phyloP scores from a whole-genome alignment of 1,284 basidiomycete species.

The Pseudozyma thailandica region DNA sequence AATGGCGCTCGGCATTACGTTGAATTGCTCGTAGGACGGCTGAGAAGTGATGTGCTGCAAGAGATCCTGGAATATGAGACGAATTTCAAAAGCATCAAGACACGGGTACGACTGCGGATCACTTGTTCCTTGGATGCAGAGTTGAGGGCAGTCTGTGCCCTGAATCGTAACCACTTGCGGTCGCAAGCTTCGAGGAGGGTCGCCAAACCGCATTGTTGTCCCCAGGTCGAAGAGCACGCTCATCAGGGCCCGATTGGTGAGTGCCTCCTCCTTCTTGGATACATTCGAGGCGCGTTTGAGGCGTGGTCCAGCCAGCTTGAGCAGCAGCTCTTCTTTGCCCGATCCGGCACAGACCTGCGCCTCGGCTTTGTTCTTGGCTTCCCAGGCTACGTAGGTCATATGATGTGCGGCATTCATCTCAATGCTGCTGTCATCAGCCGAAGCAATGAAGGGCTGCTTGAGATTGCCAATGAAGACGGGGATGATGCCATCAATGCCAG shows the following conservation, averaged over 20 bases:
- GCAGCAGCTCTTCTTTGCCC: neutral
- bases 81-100: slow-evolving; percentile 2
- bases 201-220: neutral
- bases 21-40: no score
- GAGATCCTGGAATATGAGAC: neutral
- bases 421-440: neutral
- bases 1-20: no score
- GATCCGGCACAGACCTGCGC: neutral
- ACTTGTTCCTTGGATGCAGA: slow-evolving; percentile 4
- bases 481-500: slow-evolving; percentile 31
- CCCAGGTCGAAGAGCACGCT: slow-evolving; percentile 12
- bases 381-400: slow-evolving; percentile 26
- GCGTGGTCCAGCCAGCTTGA: slow-evolving; percentile 5
- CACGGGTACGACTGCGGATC: slow-evolving; percentile 10
- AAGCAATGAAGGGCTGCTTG: neutral
- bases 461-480: slow-evolving; percentile 26
- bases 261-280: neutral
- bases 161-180: slow-evolving; percentile 1
- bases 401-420: slow-evolving; percentile 1
- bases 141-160: slow-evolving; percentile 7
- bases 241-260: slow-evolving; percentile 6
- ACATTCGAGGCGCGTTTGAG: no score
- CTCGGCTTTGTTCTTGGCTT: slow-evolving; percentile 9
- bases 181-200: neutral
- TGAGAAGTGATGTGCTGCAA: no score